These are phyloP conservation scores for Metschnikowia continentalis DNA, from an alignment of 805 yeast genomes.

Conservation along the genomic window DNA sequence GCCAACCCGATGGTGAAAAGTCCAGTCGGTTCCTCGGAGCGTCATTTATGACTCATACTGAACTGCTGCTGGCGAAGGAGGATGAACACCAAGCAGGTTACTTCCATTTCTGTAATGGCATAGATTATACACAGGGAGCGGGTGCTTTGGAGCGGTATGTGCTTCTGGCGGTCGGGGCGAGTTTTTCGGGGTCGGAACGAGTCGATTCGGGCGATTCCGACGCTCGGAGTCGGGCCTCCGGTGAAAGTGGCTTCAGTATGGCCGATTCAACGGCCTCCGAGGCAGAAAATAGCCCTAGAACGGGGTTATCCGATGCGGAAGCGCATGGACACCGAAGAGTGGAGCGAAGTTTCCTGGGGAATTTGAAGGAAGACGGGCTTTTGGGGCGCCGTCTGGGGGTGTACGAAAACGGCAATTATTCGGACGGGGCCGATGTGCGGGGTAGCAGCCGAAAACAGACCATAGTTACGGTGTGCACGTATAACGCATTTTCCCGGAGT, in stretches of 20 bases:
- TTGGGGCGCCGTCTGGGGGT: neutral
- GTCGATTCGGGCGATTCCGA: slow-evolving; percentile 10
- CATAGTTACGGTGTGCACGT: slow-evolving; percentile 57
- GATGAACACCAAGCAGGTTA: slow-evolving; percentile 40
- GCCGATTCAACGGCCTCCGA: neutral
- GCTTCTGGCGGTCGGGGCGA: slow-evolving; percentile 23
- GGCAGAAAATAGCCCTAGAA: neutral
- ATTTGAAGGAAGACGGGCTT: neutral
- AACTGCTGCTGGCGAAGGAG: slow-evolving; percentile 15
- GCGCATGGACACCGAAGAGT: neutral
- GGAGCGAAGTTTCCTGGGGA: neutral
- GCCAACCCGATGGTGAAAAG: slow-evolving; percentile 30
- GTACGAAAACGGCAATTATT: neutral
- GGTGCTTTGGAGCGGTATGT: slow-evolving; percentile 28
- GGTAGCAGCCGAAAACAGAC: slow-evolving; percentile 23
- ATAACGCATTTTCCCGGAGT: slow-evolving; percentile 66
- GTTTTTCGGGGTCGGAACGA: slow-evolving; percentile 11
- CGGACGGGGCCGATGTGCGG: slow-evolving; percentile 4
- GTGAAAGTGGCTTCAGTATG: neutral
- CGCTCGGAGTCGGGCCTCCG: neutral
- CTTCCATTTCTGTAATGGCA: slow-evolving; percentile 38
- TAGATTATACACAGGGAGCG: slow-evolving; percentile 19
- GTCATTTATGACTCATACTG: slow-evolving; percentile 20
- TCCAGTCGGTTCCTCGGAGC: slow-evolving; percentile 24
- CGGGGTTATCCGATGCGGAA: neutral